Evolutionary conservation across 441 rosid species (phyloP).

Genomic region (Iberis amara): DNA sequence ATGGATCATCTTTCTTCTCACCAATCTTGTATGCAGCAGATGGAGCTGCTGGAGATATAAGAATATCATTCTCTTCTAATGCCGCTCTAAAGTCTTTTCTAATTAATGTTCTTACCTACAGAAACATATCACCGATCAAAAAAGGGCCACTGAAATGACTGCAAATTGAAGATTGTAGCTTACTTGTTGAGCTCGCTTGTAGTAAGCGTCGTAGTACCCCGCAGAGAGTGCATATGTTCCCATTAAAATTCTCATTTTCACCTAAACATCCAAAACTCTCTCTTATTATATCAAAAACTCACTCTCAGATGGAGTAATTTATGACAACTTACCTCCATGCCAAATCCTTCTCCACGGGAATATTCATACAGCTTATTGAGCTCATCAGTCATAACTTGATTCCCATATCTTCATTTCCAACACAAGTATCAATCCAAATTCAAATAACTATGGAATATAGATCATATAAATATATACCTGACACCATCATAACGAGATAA

Average conservation of each 20-base stretch:
- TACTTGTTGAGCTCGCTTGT: constrained; percentile 95
- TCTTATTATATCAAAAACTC: background rate
- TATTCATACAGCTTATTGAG: constrained; percentile 65
- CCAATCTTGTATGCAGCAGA: constrained; percentile 90
- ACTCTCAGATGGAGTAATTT: constrained; percentile 2
- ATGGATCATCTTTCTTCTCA: constrained; percentile 89
- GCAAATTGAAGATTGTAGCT: background rate
- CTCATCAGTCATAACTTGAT: constrained; percentile 68
- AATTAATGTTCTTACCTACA: constrained; percentile 74
- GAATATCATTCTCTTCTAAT: constrained; percentile 66
- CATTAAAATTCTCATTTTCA: constrained; percentile 93
- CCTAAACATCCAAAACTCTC: constrained; percentile 37
- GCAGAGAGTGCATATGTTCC: constrained; percentile 95
- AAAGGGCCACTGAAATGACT: background rate
- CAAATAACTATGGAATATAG: background rate
- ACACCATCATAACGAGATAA: constrained; percentile 89
- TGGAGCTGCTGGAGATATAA: constrained; percentile 90
- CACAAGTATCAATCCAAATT: constrained; percentile 2
- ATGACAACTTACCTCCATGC: constrained; percentile 53
- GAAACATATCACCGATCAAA: background rate
- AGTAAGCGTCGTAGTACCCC: constrained; percentile 91
- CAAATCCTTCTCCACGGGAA: constrained; percentile 86
- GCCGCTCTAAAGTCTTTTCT: constrained; percentile 64
- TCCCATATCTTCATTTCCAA: constrained; percentile 58
- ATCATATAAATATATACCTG: constrained; percentile 38